Evolutionary conservation across 192 early-diverging fungal genomes (phyloP).

Genomic region (Phlyctochytrium planicorne): DNA sequence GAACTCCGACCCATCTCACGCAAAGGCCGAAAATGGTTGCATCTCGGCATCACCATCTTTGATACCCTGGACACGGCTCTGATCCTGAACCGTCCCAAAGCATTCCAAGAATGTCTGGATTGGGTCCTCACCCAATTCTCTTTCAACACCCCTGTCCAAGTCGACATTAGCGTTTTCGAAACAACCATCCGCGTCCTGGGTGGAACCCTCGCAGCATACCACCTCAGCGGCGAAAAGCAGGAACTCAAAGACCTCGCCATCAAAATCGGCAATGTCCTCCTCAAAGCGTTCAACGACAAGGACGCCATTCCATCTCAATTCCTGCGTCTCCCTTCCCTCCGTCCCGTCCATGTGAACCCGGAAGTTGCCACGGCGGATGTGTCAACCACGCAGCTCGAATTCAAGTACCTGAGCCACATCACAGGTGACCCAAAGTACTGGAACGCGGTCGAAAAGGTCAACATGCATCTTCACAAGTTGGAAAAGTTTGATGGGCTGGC

Average conservation of each 20-base stretch:
- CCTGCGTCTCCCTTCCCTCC: slow-evolving; percentile 61
- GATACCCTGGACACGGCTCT: slow-evolving; percentile 85
- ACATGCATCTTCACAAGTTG: background rate
- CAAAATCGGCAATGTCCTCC: slow-evolving; percentile 74
- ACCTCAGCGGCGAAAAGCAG: slow-evolving; percentile 60
- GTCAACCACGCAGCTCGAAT: slow-evolving; percentile 81
- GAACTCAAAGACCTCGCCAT: slow-evolving; percentile 60
- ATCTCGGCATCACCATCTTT: slow-evolving; percentile 60
- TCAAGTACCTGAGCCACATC: slow-evolving; percentile 70
- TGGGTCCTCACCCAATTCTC: slow-evolving; percentile 57
- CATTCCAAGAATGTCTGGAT: slow-evolving; percentile 68
- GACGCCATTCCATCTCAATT: slow-evolving; percentile 70
- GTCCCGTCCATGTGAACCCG: background rate
- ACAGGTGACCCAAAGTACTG: slow-evolving; percentile 74
- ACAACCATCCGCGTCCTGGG: slow-evolving; percentile 85
- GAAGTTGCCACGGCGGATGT: slow-evolving; percentile 24
- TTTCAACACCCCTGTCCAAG: background rate
- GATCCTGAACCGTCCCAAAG: slow-evolving; percentile 76
- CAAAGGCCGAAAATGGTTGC: slow-evolving; percentile 23
- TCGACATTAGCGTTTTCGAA: slow-evolving; percentile 63
- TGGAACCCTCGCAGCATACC: slow-evolving; percentile 75
- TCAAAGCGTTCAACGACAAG: slow-evolving; percentile 84
- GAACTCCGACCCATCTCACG: slow-evolving; percentile 33
- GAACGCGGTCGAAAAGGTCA: slow-evolving; percentile 62
- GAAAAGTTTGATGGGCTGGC: slow-evolving; percentile 62